Evolutionary conservation across 2,329 filamentous ascomycete genomes (phyloP).

Genomic region (Davidsoniella australis): DNA sequence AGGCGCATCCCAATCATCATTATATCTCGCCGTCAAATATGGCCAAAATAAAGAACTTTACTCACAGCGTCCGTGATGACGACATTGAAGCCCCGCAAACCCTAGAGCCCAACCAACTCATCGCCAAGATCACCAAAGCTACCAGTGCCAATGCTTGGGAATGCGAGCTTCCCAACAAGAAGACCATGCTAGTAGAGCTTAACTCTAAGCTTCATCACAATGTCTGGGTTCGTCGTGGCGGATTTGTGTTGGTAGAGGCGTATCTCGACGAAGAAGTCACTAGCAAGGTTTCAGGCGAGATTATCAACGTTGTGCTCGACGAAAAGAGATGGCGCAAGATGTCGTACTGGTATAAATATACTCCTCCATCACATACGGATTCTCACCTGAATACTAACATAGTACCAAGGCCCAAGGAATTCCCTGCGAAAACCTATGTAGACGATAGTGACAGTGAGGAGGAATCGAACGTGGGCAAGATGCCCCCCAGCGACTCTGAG

Average conservation of each 20-base stretch:
- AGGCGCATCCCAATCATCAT: not conserved
- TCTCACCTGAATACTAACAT: not conserved
- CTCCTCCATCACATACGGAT: not conserved
- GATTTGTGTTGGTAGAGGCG: constrained; percentile 66
- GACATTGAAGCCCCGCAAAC: constrained; percentile 7
- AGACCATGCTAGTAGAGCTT: constrained; percentile 60
- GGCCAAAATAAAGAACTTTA: constrained; percentile 12
- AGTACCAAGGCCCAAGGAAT: constrained; percentile 43
- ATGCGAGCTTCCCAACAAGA: constrained; percentile 52
- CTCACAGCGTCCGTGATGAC: constrained; percentile 9
- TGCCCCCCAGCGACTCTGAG: constrained; percentile 69
- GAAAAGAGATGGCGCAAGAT: constrained; percentile 86
- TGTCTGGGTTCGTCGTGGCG: constrained; percentile 82
- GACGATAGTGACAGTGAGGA: constrained; percentile 42
- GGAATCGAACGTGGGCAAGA: constrained; percentile 64
- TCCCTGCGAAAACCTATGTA: constrained; percentile 33
- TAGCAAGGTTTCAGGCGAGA: constrained; percentile 72
- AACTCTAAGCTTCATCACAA: constrained; percentile 74
- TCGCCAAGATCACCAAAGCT: constrained; percentile 65
- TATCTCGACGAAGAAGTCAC: constrained; percentile 47
- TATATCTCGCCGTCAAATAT: not conserved
- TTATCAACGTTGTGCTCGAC: constrained; percentile 80
- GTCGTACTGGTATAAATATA: constrained; percentile 52
- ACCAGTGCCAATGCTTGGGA: constrained; percentile 82
- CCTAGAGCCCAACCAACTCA: constrained; percentile 34